Base-by-base conservation (phyloP, 352 stramenopile genomes). In the Pythium insidiosum region DNA sequence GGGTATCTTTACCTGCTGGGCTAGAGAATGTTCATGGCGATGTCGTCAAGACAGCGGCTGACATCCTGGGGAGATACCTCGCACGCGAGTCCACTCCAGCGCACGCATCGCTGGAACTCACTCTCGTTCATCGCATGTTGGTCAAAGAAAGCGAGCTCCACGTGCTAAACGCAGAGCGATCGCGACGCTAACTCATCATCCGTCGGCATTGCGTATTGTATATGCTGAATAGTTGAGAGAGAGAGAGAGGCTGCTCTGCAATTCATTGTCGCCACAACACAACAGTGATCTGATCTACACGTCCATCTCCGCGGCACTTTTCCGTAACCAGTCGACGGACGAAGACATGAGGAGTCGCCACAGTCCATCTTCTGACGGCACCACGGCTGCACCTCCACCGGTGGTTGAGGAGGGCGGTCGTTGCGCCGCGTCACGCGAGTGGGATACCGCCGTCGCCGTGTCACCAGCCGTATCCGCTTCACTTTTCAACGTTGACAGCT, bases 341-440 rank as follows among this genome's bases (percentile, higher is more conserved):
- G 70, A 83, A n/a, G 71, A 79, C 73, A 89, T 89, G 19, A 89
- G 61, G 33, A 87, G 39, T n/a, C 69, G 66, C 71, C 75, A 80
- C 3, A 87, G 57, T 43, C 82, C 67, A 38, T 89, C 73, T 58
- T 84, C 73, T 6, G 51, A 51, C 4, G 63, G 43, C 5, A 10
- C 24, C n/a, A 19, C 18, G 22, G 9, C 23, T 9, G 38, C 30
- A n/a, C n/a, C n/a, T n/a, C n/a, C n/a, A n/a, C n/a, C n/a, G n/a
- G n/a, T n/a, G n/a, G n/a, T n/a, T n/a, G n/a, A n/a, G n/a, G n/a
- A n/a, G n/a, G n/a, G n/a, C n/a, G n/a, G n/a, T n/a, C n/a, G n/a
- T n/a, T n/a, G n/a, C n/a, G n/a, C n/a, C n/a, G n/a, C n/a, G n/a
- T n/a, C n/a, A n/a, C n/a, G n/a, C n/a, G n/a, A n/a, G n/a, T n/a